Percentiles rank a stretch among this genome's conserved stretches.
phyloP scores from a whole-genome alignment of 2,329 filamentous ascomycete genomes.

The Penicillium sp. region DNA sequence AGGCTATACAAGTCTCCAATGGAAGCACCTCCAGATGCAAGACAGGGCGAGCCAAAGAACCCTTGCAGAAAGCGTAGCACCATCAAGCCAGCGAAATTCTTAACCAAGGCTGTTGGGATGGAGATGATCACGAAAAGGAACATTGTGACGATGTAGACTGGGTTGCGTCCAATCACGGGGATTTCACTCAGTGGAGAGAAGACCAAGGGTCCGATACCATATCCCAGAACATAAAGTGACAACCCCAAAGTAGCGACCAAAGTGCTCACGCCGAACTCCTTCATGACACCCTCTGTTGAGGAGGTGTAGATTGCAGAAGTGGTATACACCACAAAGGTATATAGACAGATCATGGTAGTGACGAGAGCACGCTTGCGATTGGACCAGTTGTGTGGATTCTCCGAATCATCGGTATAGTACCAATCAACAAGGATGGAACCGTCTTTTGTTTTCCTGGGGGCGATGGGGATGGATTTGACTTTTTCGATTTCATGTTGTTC shows the following conservation, averaged over 20 bases:
- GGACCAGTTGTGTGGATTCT: constrained; percentile 38
- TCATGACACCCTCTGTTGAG: constrained; percentile 27
- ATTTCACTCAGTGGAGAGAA: constrained; percentile 68
- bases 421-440: constrained; percentile 40
- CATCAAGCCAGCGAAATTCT: constrained; percentile 64
- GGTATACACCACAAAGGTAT: constrained; percentile 42
- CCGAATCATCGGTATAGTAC: constrained; percentile 31
- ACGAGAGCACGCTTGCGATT: constrained; percentile 30
- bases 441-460: constrained; percentile 35
- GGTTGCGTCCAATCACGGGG: constrained; percentile 65
- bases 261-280: constrained; percentile 30
- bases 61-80: constrained; percentile 65
- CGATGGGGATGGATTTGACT: constrained; percentile 33
- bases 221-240: constrained; percentile 36
- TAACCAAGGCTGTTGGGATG: constrained; percentile 62
- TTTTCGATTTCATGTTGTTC: constrained; percentile 27
- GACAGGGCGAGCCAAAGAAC: constrained; percentile 65
- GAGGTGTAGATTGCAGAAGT: constrained; percentile 36
- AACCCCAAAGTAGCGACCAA: constrained; percentile 33
- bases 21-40: constrained; percentile 58
- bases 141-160: constrained; percentile 67
- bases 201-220: constrained; percentile 63
- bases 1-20: constrained; percentile 53
- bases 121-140: constrained; percentile 67
- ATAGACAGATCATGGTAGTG: constrained; percentile 28